Evolutionary conservation across 176 grass and related monocot genomes (phyloP).

Genomic region (Musa schizocarpa): DNA sequence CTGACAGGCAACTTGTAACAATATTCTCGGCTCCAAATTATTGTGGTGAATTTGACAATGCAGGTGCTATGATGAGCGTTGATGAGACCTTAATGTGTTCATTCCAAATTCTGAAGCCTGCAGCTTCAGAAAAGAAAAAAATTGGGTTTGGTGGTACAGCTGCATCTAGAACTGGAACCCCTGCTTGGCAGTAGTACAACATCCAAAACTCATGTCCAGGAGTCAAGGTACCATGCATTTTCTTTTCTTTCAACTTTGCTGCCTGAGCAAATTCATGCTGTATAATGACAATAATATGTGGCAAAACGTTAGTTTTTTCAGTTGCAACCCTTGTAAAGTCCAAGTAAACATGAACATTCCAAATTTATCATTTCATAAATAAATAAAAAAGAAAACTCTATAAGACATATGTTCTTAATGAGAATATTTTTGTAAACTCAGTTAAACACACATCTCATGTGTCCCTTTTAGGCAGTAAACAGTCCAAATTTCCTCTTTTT

Average conservation of each 20-base stretch:
- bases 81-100: conserved; percentile 10
- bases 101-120: conserved; percentile 8
- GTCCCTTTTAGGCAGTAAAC: not conserved
- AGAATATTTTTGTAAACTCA: not conserved
- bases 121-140: conserved; percentile 11
- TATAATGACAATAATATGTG: not conserved
- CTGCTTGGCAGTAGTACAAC: not conserved
- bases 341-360: no score
- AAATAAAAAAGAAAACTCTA: not conserved
- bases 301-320: not conserved
- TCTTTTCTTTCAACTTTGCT: not conserved
- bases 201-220: not conserved
- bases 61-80: conserved; percentile 4
- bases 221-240: not conserved
- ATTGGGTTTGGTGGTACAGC: not conserved
- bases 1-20: conserved; percentile 5
- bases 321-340: not conserved
- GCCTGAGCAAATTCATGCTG: not conserved
- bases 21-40: conserved; percentile 1
- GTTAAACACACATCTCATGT: not conserved
- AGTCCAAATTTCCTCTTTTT: not conserved
- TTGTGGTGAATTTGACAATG: conserved; percentile 13
- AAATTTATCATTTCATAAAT: not conserved
- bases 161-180: not conserved
- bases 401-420: not conserved